A percentile compares a stretch with the other conserved stretches of the same genome.
These are phyloP conservation scores for Dactylellina cionopaga DNA, from an alignment of 2,329 filamentous ascomycete species.

Conservation along the genomic window DNA sequence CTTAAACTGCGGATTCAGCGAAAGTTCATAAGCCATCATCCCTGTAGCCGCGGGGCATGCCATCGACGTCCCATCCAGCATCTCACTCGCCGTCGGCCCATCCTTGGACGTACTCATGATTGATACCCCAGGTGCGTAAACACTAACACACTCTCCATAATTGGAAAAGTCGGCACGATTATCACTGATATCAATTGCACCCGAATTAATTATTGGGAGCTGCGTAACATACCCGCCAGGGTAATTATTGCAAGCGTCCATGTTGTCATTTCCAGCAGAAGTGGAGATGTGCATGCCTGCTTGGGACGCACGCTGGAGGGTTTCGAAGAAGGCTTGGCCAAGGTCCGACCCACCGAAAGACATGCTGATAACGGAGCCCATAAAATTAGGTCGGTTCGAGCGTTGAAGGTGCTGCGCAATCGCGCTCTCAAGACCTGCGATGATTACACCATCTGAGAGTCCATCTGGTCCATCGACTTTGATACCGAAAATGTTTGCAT, in stretches of 20 bases:
- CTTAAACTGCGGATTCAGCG: conserved; percentile 25
- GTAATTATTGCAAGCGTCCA: conserved; percentile 53
- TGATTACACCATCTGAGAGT: conserved; percentile 59
- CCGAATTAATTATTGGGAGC: conserved; percentile 61
- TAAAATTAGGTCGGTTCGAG: conserved; percentile 59
- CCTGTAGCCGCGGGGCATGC: conserved; percentile 62
- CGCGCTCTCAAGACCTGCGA: conserved; percentile 61
- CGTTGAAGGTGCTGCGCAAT: conserved; percentile 62
- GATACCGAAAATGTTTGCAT: conserved; percentile 61
- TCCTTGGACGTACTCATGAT: conserved; percentile 67
- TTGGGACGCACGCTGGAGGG: conserved; percentile 53
- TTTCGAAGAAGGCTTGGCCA: not conserved
- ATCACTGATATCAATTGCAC: conserved; percentile 60
- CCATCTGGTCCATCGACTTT: conserved; percentile 61
- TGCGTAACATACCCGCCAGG: conserved; percentile 60
- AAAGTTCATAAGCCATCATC: conserved; percentile 53
- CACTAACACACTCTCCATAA: conserved; percentile 66
- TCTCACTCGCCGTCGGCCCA: conserved; percentile 64
- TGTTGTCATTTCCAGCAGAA: conserved; percentile 61
- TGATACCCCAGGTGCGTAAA: conserved; percentile 68
- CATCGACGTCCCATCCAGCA: conserved; percentile 65
- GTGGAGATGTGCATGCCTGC: conserved; percentile 62
- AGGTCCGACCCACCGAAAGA: conserved; percentile 65
- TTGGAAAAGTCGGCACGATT: conserved; percentile 62
- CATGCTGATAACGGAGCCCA: conserved; percentile 67